Conservation (phyloP, 108 stramenopile genomes). For the Chaetoceros tenuissimus region DNA sequence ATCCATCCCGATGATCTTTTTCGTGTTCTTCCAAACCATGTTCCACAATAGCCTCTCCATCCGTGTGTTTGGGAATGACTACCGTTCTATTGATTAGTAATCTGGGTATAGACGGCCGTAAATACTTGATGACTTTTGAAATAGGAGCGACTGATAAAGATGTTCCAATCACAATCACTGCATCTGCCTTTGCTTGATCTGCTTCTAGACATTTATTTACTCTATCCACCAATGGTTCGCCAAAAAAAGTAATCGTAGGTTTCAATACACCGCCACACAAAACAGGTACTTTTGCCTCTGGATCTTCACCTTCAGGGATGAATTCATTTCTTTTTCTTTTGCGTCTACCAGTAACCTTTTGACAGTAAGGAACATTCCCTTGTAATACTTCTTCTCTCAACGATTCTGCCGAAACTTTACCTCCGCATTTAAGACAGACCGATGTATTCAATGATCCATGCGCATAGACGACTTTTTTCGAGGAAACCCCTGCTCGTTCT, state of each 20-base stretch:
- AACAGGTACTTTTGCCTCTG: neutral
- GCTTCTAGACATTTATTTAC: constrained; percentile 47
- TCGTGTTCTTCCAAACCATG: constrained; percentile 18
- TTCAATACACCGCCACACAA: constrained; percentile 76
- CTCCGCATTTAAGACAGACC: constrained; percentile 48
- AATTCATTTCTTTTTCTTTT: constrained; percentile 12
- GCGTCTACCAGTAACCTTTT: constrained; percentile 8
- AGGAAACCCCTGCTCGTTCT: constrained; percentile 42
- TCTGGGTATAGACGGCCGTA: constrained; percentile 53
- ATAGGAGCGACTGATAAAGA: constrained; percentile 83
- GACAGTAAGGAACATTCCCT: constrained; percentile 55
- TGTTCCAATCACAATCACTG: constrained; percentile 82
- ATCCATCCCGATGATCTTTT: constrained; percentile 31
- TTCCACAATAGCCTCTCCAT: constrained; percentile 3
- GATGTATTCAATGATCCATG: constrained; percentile 65
- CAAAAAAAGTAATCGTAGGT: constrained; percentile 80
- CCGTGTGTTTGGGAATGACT: constrained; percentile 35
- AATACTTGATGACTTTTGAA: constrained; percentile 61
- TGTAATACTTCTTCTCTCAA: constrained; percentile 39
- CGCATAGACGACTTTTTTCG: constrained; percentile 66
- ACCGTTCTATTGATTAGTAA: constrained; percentile 79
- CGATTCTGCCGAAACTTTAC: constrained; percentile 32
- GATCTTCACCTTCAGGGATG: constrained; percentile 5
- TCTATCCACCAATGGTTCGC: constrained; percentile 52
- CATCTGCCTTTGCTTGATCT: constrained; percentile 71